Evolutionary conservation across 2,329 filamentous ascomycete species (phyloP).

Genomic region (Epichloe coenophiala): DNA sequence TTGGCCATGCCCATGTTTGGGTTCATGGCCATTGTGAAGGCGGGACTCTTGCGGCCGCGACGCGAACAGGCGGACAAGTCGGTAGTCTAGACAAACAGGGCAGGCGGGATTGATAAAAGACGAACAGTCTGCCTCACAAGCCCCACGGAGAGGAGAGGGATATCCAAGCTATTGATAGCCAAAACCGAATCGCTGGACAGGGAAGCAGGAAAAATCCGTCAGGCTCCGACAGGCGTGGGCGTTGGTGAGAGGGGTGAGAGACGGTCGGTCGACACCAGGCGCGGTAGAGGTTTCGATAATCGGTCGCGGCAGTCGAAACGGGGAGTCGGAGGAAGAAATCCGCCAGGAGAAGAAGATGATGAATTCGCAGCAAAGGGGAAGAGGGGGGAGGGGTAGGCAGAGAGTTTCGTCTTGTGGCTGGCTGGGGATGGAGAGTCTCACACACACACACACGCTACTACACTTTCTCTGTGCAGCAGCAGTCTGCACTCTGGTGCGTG

Average conservation of each 20-base stretch:
- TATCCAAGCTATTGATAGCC: slow-evolving; percentile 16
- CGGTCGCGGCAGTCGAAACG: slow-evolving; percentile 5
- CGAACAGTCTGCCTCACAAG: slow-evolving; percentile 4
- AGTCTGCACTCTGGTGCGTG: not conserved
- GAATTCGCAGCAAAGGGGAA: not conserved
- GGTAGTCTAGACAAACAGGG: slow-evolving; percentile 1
- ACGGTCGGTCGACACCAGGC: slow-evolving; percentile 5
- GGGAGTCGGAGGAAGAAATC: not conserved
- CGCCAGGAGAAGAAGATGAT: slow-evolving; percentile 1
- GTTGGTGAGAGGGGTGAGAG: slow-evolving; percentile 10
- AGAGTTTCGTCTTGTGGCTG: slow-evolving; percentile 9
- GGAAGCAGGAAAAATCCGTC: slow-evolving; percentile 10
- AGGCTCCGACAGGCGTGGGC: slow-evolving; percentile 18
- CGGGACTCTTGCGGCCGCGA: slow-evolving; percentile 3
- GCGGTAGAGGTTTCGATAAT: slow-evolving; percentile 6
- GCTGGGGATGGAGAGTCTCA: slow-evolving; percentile 1
- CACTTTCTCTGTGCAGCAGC: not conserved
- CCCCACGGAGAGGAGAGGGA: not conserved
- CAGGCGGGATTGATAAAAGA: slow-evolving; percentile 10
- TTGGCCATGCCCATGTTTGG: slow-evolving; percentile 50
- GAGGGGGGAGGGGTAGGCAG: too few relatives aligned
- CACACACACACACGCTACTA: not conserved
- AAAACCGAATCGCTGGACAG: slow-evolving; percentile 6
- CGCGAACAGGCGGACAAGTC: slow-evolving; percentile 7
- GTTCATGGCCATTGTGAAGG: slow-evolving; percentile 34